Base-by-base conservation (phyloP, 495 filamentous ascomycete species). In the Podospora pseudopauciseta region DNA sequence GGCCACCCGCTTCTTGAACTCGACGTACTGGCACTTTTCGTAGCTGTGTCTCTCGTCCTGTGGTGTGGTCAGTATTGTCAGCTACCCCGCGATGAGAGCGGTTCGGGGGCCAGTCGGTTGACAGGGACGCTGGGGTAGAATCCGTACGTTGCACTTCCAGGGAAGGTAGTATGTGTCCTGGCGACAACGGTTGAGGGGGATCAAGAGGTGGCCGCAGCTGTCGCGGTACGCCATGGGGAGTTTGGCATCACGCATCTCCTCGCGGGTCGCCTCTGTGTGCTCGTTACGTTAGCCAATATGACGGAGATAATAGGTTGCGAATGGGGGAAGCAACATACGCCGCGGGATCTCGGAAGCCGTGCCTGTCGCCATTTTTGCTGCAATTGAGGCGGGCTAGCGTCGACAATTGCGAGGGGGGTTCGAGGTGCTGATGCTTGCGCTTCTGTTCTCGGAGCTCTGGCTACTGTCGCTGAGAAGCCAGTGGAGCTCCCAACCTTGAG, bases 1-100 rank as follows among this genome's bases (percentile, higher is more conserved):
- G 67, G 91, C 91, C 67, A 99, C 95, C 39, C 95, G 90, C 86
- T 93, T 93, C 89, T 96, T 97, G 86, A 99, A 99, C 77, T 97
- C 95, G 55, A 89, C 90, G 83, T 99, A 99, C 75, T 99, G 95
- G 88, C 95, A 99, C 79, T 97, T 98, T 76, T 99, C 95, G 83
- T 99, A 99, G 74, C 86, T 89, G 80, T 99, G 95, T 84, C 95
- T 85, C 85, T 99, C 95, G 76, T 91, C 86, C 95, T 97, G 73
- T 64, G 61, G 49, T 1, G 49, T 56, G 19, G 19, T 65, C 26
- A n/a, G 4, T 7, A 59, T 65, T 64, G 13, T 39, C 26, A 23
- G 5, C 65, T 19, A 56, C 18, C 63, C 19, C 55, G 3, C 34
- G 23, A 30, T 15, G 27, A 53, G 39, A 11, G 39, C 6, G 39